Evolutionary conservation across 2,329 filamentous ascomycete species (phyloP), one percentile per base, ranked within the genome.

Genomic region (Kalmusia sp.): DNA sequence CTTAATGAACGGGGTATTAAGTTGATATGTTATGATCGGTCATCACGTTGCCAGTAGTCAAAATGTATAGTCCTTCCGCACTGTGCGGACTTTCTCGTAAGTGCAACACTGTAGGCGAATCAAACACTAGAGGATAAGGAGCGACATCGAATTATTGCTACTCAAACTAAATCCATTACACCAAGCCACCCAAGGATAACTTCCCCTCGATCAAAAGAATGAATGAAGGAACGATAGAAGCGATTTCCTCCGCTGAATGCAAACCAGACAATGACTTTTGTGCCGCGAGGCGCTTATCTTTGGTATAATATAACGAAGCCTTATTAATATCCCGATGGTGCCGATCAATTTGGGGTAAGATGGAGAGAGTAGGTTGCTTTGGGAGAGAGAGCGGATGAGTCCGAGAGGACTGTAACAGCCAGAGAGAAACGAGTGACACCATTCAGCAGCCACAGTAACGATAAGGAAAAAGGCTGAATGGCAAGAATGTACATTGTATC

Each of bases 401-500:
- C 6, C 2, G 22, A 17, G 22, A 17, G 22, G 17, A 43, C 19
- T 31, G 44, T 37, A 27, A 19, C 21, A 3, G n/a, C 40, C 33
- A 40, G 27, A 11, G 28, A 21, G 17, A 27, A 30, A 12, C 25
- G 35, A 48, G 47, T 31, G 51, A 31, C 17, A 37, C 37, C 35
- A 51, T 48, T 37, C 46, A 50, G 38, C 21, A 34, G 17, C 7
- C 6, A 37, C 14, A 40, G 38, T 9, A 17, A 17, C 37, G 24
- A 33, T 45, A 45, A 21, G 15, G 38, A 38, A 47, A 4, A 37
- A 54, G 15, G 31, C 28, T 54, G 41, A 54, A 48, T 41, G 45
- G 51, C 47, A 65, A 62, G 45, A 63, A 58, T 66, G 58, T 67
- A 67, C 63, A 63, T 64, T 66, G 52, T 57, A 59, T 52, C 9